Conservation (phyloP, 140 eudicot species). For the Anethum foeniculum region DNA sequence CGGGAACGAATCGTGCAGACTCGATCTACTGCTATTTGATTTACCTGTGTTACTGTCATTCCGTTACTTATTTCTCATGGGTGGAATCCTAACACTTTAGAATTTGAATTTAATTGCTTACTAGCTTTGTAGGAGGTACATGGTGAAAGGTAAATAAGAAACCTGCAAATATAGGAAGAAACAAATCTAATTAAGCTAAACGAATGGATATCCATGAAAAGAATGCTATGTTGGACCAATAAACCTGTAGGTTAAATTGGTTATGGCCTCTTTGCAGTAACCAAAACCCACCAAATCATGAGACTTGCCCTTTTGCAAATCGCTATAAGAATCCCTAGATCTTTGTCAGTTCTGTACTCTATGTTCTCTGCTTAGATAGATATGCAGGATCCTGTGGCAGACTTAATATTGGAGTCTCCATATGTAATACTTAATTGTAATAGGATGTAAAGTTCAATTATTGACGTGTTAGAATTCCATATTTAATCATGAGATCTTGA, state of each 20-base stretch:
- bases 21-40: background rate
- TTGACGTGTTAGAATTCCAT: background rate
- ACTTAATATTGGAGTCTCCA: background rate
- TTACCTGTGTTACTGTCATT: background rate
- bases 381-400: background rate
- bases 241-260: background rate
- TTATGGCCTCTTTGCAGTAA: background rate
- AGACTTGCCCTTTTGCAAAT: background rate
- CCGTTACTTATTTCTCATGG: background rate
- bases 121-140: background rate
- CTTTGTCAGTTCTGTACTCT: background rate
- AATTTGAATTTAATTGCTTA: background rate
- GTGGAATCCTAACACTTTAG: background rate
- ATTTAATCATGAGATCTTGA: background rate
- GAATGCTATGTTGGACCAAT: background rate
- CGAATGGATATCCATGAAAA: background rate
- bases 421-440: background rate
- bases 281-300: background rate
- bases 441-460: background rate
- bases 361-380: background rate
- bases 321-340: background rate
- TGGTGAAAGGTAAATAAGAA: background rate
- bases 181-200: background rate
- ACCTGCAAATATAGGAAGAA: background rate
- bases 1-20: background rate